Evolutionary conservation across 768 basidiomycete species (phyloP).

Genomic region (Suillus weaverae): DNA sequence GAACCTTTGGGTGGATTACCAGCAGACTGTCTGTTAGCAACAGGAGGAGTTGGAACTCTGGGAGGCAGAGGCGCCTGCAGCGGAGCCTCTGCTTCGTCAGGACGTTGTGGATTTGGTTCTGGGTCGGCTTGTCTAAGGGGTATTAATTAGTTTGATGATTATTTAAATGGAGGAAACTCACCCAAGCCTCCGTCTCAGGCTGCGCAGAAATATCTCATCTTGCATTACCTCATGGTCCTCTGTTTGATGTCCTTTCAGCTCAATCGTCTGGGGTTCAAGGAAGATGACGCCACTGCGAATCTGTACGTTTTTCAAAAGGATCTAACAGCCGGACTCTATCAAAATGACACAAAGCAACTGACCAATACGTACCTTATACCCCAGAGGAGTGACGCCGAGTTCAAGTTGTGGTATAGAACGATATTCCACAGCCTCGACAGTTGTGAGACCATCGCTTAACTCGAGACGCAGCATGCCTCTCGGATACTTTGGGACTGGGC

Average conservation of each 20-base stretch:
- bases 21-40: not conserved
- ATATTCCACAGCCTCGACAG: slow-evolving; percentile 78
- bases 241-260: slow-evolving; percentile 58
- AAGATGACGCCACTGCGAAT: slow-evolving; percentile 73
- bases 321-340: slow-evolving; percentile 37
- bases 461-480: slow-evolving; percentile 75
- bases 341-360: not conserved
- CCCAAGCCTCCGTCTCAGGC: slow-evolving; percentile 69
- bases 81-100: not conserved
- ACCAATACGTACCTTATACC: slow-evolving; percentile 64
- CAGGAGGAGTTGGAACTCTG: not conserved
- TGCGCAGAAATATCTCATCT: slow-evolving; percentile 57
- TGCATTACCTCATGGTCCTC: slow-evolving; percentile 65
- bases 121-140: slow-evolving; percentile 28
- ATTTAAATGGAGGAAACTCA: slow-evolving; percentile 33
- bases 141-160: not conserved
- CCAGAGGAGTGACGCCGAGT: slow-evolving; percentile 76
- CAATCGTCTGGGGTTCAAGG: slow-evolving; percentile 69
- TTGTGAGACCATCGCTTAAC: slow-evolving; percentile 74
- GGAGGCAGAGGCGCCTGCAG: not conserved
- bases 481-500: slow-evolving; percentile 80
- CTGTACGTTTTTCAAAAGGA: slow-evolving; percentile 67
- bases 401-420: slow-evolving; percentile 60
- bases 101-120: slow-evolving; percentile 11
- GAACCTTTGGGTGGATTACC: not conserved